phyloP scores from a whole-genome alignment of 2,329 filamentous ascomycete species.

The Trichoderma sp. region DNA sequence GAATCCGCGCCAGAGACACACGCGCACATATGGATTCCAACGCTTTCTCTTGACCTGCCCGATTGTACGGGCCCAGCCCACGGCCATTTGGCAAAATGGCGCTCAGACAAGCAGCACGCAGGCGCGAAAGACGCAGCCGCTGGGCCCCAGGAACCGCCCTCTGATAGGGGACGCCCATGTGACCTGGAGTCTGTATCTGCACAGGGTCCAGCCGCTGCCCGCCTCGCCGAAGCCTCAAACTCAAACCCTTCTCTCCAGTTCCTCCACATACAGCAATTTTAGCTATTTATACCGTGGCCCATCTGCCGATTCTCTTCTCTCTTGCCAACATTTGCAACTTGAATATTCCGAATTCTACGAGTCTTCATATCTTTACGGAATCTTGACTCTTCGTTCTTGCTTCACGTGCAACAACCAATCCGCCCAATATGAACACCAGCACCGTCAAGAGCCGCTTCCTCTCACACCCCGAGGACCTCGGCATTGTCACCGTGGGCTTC shows the following conservation, averaged over 20 bases:
- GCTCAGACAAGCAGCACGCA: constrained; percentile 22
- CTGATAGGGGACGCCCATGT: constrained; percentile 19
- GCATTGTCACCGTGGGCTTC: constrained; percentile 93
- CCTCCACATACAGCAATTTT: background rate
- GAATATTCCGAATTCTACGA: background rate
- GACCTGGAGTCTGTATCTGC: constrained; percentile 19
- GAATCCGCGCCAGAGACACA: constrained; percentile 20
- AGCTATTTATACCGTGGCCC: background rate
- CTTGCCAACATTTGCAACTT: too few species aligned
- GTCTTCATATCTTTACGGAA: background rate
- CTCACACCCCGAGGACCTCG: constrained; percentile 74
- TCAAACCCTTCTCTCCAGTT: background rate
- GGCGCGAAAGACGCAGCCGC: constrained; percentile 9
- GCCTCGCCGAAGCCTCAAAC: background rate
- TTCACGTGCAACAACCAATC: constrained; percentile 12
- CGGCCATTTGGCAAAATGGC: constrained; percentile 12
- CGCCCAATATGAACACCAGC: constrained; percentile 52
- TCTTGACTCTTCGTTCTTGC: background rate
- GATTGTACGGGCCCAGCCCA: constrained; percentile 24
- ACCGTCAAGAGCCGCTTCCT: constrained; percentile 73
- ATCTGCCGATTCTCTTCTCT: background rate
- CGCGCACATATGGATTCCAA: constrained; percentile 21
- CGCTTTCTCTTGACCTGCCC: constrained; percentile 22
- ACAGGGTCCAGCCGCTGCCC: constrained; percentile 3
- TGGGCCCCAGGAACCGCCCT: constrained; percentile 4